Evolutionary conservation across 345 rosid species (phyloP).

Genomic region (Citrus sinensis): DNA sequence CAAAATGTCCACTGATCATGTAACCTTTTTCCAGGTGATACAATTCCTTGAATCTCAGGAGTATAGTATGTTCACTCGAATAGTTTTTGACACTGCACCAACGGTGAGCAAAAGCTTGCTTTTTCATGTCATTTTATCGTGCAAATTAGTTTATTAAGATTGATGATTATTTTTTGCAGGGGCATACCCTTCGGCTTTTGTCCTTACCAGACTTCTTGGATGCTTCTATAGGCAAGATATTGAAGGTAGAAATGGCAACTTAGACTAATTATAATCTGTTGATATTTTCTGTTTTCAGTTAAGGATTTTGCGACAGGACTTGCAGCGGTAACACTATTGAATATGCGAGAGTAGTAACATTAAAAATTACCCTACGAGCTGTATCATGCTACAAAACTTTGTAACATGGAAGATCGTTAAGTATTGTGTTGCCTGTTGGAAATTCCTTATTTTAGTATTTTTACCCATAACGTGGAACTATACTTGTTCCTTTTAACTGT

Average conservation of each 20-base stretch:
- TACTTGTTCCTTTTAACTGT: neutral
- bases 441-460: neutral
- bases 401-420: neutral
- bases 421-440: neutral
- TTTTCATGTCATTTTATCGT: conserved; percentile 1
- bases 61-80: conserved; percentile 87
- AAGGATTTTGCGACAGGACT: neutral
- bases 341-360: neutral
- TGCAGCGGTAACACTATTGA: neutral
- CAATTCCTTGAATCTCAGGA: conserved; percentile 93
- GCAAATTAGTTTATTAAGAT: conserved; percentile 3
- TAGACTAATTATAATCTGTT: neutral
- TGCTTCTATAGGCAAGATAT: conserved; percentile 93
- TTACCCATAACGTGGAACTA: neutral
- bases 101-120: conserved; percentile 52
- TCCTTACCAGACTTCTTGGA: conserved; percentile 96
- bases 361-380: neutral
- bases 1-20: conserved; percentile 21
- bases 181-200: conserved; percentile 84
- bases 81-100: conserved; percentile 96
- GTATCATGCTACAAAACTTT: neutral
- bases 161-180: conserved; percentile 43
- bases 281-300: too few species aligned
- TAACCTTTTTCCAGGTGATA: conserved; percentile 60
- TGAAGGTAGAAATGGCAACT: conserved; percentile 53